Conservation (phyloP, 1,284 basidiomycete genomes). For the Leccinum fuscescens region DNA sequence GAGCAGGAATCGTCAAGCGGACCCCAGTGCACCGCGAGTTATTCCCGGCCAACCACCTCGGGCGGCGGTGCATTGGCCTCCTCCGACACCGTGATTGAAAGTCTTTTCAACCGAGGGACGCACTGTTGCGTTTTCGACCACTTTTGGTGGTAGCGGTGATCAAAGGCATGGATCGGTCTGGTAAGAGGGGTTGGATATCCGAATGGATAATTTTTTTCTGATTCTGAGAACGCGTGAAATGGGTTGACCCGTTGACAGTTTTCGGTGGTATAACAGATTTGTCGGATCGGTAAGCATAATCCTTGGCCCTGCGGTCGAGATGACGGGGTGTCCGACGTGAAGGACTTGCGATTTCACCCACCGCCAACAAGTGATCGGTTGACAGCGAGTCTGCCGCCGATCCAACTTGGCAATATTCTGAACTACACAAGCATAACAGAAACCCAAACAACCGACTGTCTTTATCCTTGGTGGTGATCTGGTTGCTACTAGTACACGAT, state of each 20-base stretch:
- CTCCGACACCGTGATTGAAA: conserved; percentile 13
- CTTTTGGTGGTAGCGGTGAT: conserved; percentile 18
- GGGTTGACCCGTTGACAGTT: conserved; percentile 17
- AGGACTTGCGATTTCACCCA: too few species aligned
- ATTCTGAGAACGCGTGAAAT: conserved; percentile 11
- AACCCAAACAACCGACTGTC: too few species aligned
- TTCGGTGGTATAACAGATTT: conserved; percentile 15
- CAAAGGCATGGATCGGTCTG: conserved; percentile 15
- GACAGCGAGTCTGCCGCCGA: neutral
- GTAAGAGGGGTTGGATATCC: conserved; percentile 5
- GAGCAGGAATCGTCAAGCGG: conserved; percentile 43
- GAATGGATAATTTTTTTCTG: conserved; percentile 20
- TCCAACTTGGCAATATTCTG: neutral
- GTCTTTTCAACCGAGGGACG: conserved; percentile 26
- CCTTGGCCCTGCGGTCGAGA: neutral
- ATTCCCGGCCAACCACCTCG: conserved; percentile 11
- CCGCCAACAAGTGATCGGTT: neutral
- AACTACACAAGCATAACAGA: neutral
- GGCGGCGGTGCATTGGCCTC: conserved; percentile 11
- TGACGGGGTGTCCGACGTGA: too few species aligned
- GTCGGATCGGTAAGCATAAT: conserved; percentile 21
- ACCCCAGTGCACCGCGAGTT: conserved; percentile 20
- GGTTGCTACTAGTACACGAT: neutral
- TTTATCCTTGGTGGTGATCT: neutral
- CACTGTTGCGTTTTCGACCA: conserved; percentile 33